Conservation (phyloP, 2,329 filamentous ascomycete species). For the Fusarium sp. region DNA sequence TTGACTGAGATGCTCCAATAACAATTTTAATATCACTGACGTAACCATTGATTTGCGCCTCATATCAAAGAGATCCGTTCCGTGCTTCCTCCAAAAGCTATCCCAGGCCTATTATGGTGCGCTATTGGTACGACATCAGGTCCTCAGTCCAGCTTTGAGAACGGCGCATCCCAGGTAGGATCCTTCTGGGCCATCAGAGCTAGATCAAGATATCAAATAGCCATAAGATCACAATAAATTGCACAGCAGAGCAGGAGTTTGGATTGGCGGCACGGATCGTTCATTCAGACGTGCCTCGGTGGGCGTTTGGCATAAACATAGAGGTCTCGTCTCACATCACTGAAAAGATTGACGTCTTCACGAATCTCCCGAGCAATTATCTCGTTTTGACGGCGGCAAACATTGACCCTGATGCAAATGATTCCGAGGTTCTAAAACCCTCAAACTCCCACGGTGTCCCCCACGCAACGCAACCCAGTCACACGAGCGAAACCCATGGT, state of each 20-base stretch:
- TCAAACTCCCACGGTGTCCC: slow-evolving; percentile 60
- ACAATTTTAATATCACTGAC: slow-evolving; percentile 24
- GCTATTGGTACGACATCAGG: background rate
- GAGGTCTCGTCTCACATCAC: slow-evolving; percentile 41
- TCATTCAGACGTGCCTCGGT: slow-evolving; percentile 26
- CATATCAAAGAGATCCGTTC: too few species aligned
- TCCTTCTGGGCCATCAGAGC: background rate
- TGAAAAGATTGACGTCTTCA: slow-evolving; percentile 44
- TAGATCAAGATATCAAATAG: background rate
- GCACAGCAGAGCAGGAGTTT: background rate
- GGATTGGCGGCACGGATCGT: slow-evolving; percentile 11
- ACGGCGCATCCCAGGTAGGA: background rate
- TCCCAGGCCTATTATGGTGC: background rate
- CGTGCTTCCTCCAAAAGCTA: background rate
- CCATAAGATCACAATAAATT: slow-evolving; percentile 13
- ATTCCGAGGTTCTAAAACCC: slow-evolving; percentile 61
- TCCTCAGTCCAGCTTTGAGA: background rate
- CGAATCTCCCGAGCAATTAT: slow-evolving; percentile 48
- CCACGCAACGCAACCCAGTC: slow-evolving; percentile 52
- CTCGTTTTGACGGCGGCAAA: slow-evolving; percentile 53
- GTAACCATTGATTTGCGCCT: slow-evolving; percentile 1
- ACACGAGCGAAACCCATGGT: slow-evolving; percentile 55
- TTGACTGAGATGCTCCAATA: background rate
- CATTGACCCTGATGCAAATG: slow-evolving; percentile 61
- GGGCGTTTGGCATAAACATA: slow-evolving; percentile 22